Conservation (phyloP, 192 early-diverging fungal genomes). For the Funneliformis mosseae region DNA sequence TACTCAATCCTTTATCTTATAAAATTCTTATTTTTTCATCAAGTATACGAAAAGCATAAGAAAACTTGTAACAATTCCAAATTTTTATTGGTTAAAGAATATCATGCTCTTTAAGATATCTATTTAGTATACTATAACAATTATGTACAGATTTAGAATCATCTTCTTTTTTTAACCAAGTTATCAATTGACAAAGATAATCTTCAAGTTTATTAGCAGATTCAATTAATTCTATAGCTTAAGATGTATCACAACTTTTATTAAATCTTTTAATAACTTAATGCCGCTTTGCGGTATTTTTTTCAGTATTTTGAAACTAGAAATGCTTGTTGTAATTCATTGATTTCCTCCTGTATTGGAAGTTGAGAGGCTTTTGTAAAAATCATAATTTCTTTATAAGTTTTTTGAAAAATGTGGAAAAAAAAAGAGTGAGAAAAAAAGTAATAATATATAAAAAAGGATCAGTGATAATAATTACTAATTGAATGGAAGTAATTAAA, state of each 20-base stretch:
- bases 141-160: not conserved
- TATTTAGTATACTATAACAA: not conserved
- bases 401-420: too few relatives aligned
- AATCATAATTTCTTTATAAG: too few relatives aligned
- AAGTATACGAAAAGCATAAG: not conserved
- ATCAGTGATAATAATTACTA: too few relatives aligned
- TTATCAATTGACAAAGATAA: not conserved
- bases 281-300: not conserved
- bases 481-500: too few relatives aligned
- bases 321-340: too few relatives aligned
- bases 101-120: not conserved
- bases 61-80: not conserved
- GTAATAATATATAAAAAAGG: too few relatives aligned
- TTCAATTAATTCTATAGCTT: not conserved
- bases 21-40: not conserved
- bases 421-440: too few relatives aligned
- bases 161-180: not conserved
- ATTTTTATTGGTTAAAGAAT: not conserved
- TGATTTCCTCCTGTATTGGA: too few relatives aligned
- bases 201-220: not conserved
- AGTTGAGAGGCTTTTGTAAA: too few relatives aligned
- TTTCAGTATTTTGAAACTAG: not conserved
- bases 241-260: not conserved
- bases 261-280: not conserved
- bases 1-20: not conserved